A percentile compares a stretch with the other conserved stretches of the same genome.
Evolutionary conservation across 176 grass and related monocot genomes (phyloP).

Genomic region (Musa schizocarpa): DNA sequence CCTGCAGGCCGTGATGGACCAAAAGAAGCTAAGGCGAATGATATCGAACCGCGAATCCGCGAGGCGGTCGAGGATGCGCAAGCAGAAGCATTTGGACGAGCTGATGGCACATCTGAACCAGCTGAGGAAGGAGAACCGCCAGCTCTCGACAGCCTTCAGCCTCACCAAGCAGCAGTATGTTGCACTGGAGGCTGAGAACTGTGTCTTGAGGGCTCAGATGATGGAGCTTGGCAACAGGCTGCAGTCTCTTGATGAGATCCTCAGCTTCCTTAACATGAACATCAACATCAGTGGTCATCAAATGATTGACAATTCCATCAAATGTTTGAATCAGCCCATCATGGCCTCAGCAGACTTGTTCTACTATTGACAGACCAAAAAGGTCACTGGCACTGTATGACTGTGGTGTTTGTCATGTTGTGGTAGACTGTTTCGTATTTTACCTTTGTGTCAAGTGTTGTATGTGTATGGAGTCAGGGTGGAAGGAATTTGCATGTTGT

Average conservation of each 20-base stretch:
- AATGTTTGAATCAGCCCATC: not conserved
- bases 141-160: constrained; percentile 29
- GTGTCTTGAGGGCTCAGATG: constrained; percentile 40
- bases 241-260: constrained; percentile 28
- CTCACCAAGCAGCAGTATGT: constrained; percentile 19
- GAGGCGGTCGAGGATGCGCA: constrained; percentile 42
- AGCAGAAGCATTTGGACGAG: constrained; percentile 42
- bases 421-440: no score
- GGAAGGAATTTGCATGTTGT: no score
- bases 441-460: no score
- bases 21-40: constrained; percentile 47
- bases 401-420: no score
- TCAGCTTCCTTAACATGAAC: constrained; percentile 6
- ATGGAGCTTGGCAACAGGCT: constrained; percentile 43
- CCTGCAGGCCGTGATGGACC: constrained; percentile 46
- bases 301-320: not conserved
- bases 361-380: not conserved
- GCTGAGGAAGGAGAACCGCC: constrained; percentile 33
- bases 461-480: no score
- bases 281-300: not conserved
- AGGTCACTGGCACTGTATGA: no score
- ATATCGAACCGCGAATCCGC: constrained; percentile 66
- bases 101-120: constrained; percentile 30
- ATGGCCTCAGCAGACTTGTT: not conserved
- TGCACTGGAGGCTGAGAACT: constrained; percentile 36